These are phyloP conservation scores for Mycena filopes DNA, from an alignment of 768 basidiomycete genomes.

Conservation along the genomic window DNA sequence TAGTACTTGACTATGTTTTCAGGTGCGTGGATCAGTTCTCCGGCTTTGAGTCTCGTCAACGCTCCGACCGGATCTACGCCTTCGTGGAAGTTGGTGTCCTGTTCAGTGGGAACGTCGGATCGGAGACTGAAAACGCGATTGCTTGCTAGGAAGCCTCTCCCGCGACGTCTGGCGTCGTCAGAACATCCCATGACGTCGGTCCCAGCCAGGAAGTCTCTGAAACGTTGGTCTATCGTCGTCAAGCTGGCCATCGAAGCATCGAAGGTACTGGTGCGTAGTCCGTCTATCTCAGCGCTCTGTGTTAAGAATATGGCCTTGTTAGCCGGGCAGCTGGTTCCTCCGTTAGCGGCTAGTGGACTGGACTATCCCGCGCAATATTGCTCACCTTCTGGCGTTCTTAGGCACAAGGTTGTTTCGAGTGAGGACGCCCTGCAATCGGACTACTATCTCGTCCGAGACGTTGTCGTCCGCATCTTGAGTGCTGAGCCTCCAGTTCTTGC, in stretches of 20 bases:
- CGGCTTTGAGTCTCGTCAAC: neutral
- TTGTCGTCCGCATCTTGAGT: neutral
- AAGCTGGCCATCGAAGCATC: neutral
- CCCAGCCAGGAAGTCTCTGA: neutral
- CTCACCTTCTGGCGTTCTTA: neutral
- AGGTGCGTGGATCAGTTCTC: neutral
- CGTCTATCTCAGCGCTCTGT: neutral
- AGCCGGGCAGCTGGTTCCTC: neutral
- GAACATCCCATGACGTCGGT: neutral
- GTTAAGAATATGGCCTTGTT: neutral
- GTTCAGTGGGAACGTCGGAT: neutral
- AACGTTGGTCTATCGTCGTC: neutral
- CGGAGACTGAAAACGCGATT: neutral
- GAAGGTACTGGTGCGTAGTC: neutral
- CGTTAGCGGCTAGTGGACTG: neutral
- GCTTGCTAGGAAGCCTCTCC: neutral
- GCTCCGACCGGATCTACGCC: neutral
- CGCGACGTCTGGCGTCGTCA: neutral
- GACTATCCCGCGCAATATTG: neutral
- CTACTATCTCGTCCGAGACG: neutral
- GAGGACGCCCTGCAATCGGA: neutral
- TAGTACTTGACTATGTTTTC: conserved; percentile 6
- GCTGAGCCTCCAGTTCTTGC: neutral
- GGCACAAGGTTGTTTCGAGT: neutral
- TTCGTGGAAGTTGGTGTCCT: neutral